Percentiles rank a stretch among this genome's conserved stretches.
These are phyloP conservation scores for Calonectria henricotiae DNA, from an alignment of 2,329 filamentous ascomycete genomes.

Conservation along the genomic window DNA sequence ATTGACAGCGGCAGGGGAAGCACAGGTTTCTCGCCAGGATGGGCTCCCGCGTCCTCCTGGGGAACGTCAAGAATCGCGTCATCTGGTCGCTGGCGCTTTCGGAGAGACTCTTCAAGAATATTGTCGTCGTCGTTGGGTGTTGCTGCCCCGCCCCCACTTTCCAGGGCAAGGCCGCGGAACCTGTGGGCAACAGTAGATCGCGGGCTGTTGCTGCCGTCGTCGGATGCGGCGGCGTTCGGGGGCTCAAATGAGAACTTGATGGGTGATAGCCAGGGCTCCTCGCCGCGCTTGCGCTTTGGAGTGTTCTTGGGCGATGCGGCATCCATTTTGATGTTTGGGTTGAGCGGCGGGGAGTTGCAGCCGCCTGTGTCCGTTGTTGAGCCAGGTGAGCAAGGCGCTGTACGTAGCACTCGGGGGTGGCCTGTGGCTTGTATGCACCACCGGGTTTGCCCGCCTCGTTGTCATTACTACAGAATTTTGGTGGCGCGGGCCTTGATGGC, in stretches of 20 bases:
- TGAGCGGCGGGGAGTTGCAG: constrained; percentile 12
- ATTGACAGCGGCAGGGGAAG: constrained; percentile 25
- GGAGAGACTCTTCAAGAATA: constrained; percentile 53
- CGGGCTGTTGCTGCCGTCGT: constrained; percentile 70
- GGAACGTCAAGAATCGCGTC: constrained; percentile 53
- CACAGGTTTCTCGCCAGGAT: constrained; percentile 36
- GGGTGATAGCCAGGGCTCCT: constrained; percentile 57
- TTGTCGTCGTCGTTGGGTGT: constrained; percentile 51
- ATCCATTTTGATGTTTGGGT: constrained; percentile 47
- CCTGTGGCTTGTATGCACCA: constrained; percentile 26
- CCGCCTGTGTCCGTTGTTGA: constrained; percentile 19
- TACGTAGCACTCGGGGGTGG: constrained; percentile 20
- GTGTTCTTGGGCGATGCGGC: constrained; percentile 54
- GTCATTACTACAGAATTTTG: constrained; percentile 15
- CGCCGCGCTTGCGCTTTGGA: constrained; percentile 66
- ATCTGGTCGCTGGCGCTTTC: constrained; percentile 61
- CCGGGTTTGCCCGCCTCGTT: constrained; percentile 16
- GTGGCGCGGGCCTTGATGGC: constrained; percentile 1
- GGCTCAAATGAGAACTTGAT: constrained; percentile 66
- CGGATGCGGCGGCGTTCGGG: constrained; percentile 52
- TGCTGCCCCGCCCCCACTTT: constrained; percentile 64
- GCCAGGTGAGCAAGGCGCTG: constrained; percentile 26
- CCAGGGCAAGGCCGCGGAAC: constrained; percentile 68
- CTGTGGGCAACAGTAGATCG: constrained; percentile 68
- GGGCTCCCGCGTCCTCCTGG: constrained; percentile 31